Base-by-base conservation (phyloP, 2,329 filamentous ascomycete species). In the Fusarium sp. region DNA sequence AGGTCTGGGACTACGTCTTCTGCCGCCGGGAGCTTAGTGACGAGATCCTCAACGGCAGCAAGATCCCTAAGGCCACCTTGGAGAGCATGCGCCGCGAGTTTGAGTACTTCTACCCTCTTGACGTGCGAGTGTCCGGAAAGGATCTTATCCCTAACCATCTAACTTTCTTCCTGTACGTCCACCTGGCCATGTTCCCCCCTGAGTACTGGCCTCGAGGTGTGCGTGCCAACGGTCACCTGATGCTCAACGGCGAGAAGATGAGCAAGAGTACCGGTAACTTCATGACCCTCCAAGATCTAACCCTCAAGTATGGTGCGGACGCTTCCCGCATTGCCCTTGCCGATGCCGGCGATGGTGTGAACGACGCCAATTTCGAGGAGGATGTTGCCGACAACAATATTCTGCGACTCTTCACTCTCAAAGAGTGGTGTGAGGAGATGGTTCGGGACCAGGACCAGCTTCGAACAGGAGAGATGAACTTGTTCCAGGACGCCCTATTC, bases 181-280 rank as follows among this genome's bases (percentile, higher is more conserved):
- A 98, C 77, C 78, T 95, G 65, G 95, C 95, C 10, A 84, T 99
- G 39, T 98, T 97, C 83, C 86, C 88, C 11, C 85, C 86, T 57
- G 87, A 94, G 76, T 96, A 93, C 81, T 97, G 94, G 93, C 95
- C 95, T 10, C 85, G 85, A 47, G 88, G 88, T 62, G 85, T 98
- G 67, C 90, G 95, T 65, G 89, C 91, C 62, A 99, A 99, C 74
- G 95, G 95, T 2, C 94, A 98, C 79, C 80, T 98, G 72, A 87
- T 96, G 77, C 83, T 99, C 65, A 99, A 99, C 75, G 94, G 94
- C 45, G 92, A 97, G 75, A 99, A 99, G 85, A 99, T 99, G 95
- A 91, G 88, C 76, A 99, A 99, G 82, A 94, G 90, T 50, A 97
- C 93, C 0, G 95, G 95, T 62, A 99, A 98, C 80, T 99, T 99